These are phyloP conservation scores for Pythium chondricola DNA, from an alignment of 352 stramenopile species.

Conservation along the genomic window DNA sequence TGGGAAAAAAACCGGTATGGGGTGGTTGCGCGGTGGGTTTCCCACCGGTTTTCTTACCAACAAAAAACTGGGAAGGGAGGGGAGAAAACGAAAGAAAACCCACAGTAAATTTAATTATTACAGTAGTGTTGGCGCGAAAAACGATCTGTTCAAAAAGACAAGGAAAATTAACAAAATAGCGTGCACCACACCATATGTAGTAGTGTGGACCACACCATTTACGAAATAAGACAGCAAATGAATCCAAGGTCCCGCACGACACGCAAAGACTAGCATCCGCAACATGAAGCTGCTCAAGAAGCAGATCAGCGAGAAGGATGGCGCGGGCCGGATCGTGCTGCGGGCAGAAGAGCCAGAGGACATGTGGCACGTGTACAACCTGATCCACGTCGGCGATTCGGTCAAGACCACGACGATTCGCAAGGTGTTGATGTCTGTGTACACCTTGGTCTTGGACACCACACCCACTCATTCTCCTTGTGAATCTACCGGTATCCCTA, in stretches of 20 bases:
- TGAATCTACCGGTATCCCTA: too few species aligned
- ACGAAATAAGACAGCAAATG: too few species aligned
- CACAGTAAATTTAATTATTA: too few species aligned
- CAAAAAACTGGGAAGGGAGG: constrained; percentile 1
- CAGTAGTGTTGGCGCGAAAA: constrained; percentile 14
- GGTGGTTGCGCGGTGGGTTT: too few species aligned
- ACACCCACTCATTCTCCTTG: too few species aligned
- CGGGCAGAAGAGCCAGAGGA: constrained; percentile 95
- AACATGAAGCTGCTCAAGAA: constrained; percentile 91
- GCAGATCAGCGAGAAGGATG: constrained; percentile 94
- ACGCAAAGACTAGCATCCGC: too few species aligned
- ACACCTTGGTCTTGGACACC: too few species aligned
- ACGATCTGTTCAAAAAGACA: constrained; percentile 10
- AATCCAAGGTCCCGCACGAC: too few species aligned
- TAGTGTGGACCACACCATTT: constrained; percentile 7
- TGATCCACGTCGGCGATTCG: constrained; percentile 92
- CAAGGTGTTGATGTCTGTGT: too few species aligned
- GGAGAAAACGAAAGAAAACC: background rate
- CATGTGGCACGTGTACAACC: constrained; percentile 99
- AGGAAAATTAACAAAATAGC: background rate
- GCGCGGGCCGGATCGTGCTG: constrained; percentile 87
- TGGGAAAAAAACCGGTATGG: constrained; percentile 22
- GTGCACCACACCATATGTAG: constrained; percentile 5
- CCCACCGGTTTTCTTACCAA: constrained; percentile 21
- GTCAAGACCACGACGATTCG: constrained; percentile 96